Evolutionary conservation across 148 eudicot genomes (phyloP).

Genomic region (Silene conica): DNA sequence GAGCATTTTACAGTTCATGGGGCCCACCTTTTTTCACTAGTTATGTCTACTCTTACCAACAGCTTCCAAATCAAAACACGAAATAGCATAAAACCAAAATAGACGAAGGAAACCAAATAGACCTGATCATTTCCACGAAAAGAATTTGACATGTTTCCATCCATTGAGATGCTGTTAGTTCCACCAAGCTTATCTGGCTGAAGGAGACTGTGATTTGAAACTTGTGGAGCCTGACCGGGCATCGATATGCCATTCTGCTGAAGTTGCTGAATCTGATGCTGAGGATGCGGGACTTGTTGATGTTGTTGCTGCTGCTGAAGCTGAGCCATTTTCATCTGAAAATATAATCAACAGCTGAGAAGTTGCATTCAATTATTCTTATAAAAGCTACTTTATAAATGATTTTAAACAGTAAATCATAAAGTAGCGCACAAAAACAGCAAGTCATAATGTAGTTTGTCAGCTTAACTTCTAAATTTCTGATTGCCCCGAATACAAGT

Average conservation of each 20-base stretch:
- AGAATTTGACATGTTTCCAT: slow-evolving; percentile 66
- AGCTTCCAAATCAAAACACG: not conserved
- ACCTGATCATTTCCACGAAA: slow-evolving; percentile 90
- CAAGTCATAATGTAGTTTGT: not conserved
- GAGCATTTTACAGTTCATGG: not conserved
- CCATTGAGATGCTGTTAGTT: slow-evolving; percentile 50
- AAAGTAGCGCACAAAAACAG: not conserved
- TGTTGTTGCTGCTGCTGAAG: slow-evolving; percentile 43
- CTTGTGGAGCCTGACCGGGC: slow-evolving; percentile 52
- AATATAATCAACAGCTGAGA: not conserved
- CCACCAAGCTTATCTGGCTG: slow-evolving; percentile 57
- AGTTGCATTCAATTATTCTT: not conserved
- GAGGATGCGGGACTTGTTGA: slow-evolving; percentile 33
- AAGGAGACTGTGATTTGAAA: slow-evolving; percentile 42
- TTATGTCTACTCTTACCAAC: not conserved
- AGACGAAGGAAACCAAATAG: slow-evolving; percentile 22
- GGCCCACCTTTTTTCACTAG: not conserved
- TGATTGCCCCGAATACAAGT: too few species aligned
- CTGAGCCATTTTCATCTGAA: slow-evolving; percentile 61
- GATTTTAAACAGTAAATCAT: not conserved
- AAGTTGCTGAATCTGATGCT: slow-evolving; percentile 42
- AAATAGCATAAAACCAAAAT: not conserved
- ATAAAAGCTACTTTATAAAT: not conserved
- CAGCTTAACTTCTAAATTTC: not conserved
- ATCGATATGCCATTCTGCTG: slow-evolving; percentile 57